phyloP scores from a whole-genome alignment of 495 filamentous ascomycete species.

The Tuber indicum region DNA sequence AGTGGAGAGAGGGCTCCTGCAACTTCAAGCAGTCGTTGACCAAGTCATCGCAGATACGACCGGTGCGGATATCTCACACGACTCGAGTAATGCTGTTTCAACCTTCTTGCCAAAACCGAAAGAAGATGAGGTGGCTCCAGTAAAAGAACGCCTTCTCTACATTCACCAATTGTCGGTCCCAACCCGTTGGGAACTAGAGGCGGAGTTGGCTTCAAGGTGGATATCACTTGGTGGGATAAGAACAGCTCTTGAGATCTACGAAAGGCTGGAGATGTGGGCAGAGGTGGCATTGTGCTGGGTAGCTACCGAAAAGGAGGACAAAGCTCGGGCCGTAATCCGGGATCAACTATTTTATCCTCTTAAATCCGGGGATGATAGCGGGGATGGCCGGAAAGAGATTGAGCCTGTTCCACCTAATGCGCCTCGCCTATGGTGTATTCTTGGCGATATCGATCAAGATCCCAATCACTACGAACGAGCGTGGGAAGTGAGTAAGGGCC shows the following conservation, averaged over 20 bases:
- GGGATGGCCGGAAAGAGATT: slow-evolving; percentile 42
- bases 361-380: slow-evolving; percentile 23
- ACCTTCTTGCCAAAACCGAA: slow-evolving; percentile 80
- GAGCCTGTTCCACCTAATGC: slow-evolving; percentile 72
- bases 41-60: slow-evolving; percentile 89
- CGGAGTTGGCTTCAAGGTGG: slow-evolving; percentile 88
- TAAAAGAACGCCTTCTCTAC: slow-evolving; percentile 68
- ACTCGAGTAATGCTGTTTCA: slow-evolving; percentile 42
- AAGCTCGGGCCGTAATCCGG: slow-evolving; percentile 66
- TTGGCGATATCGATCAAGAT: slow-evolving; percentile 80
- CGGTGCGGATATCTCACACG: slow-evolving; percentile 41
- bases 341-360: slow-evolving; percentile 64
- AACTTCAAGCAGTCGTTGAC: slow-evolving; percentile 93
- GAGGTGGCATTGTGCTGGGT: slow-evolving; percentile 89
- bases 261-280: slow-evolving; percentile 88
- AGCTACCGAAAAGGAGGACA: slow-evolving; percentile 72
- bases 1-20: slow-evolving; percentile 77
- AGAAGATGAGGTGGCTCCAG: slow-evolving; percentile 67
- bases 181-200: slow-evolving; percentile 86
- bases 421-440: slow-evolving; percentile 82
- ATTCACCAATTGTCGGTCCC: slow-evolving; percentile 76
- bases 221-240: slow-evolving; percentile 75
- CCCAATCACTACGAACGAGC: slow-evolving; percentile 70
- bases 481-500: slow-evolving; percentile 74
- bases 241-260: slow-evolving; percentile 92